A percentile compares a stretch with the other conserved stretches of the same genome.
Conservation (phyloP, 768 basidiomycete genomes). For the Basidioascus undulatus region DNA sequence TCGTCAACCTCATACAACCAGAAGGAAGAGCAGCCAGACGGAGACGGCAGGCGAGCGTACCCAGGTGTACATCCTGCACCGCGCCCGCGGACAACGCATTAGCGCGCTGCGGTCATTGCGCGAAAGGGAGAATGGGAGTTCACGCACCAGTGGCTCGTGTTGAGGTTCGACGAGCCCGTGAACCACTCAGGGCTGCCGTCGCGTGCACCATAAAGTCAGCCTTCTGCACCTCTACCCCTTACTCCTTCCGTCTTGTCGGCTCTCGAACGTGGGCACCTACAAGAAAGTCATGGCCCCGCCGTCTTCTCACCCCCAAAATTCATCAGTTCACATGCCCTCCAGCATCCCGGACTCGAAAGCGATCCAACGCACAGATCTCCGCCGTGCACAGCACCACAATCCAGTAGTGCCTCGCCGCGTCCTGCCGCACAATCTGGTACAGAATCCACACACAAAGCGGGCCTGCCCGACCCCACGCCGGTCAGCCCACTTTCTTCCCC, state of each 20-base stretch:
- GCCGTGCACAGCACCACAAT: conserved; percentile 43
- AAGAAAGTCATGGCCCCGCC: background rate
- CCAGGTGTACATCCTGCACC: background rate
- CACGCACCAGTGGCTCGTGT: conserved; percentile 48
- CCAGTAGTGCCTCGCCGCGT: conserved; percentile 47
- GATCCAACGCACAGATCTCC: conserved; percentile 10
- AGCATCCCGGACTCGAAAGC: background rate
- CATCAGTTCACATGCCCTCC: too few species aligned
- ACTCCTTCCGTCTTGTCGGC: conserved; percentile 15
- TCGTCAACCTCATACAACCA: too few species aligned
- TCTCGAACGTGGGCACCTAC: background rate
- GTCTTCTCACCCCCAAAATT: conserved; percentile 35
- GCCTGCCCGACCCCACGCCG: too few species aligned
- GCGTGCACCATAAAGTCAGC: background rate
- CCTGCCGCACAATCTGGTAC: conserved; percentile 31
- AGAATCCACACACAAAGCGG: conserved; percentile 51
- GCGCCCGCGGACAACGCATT: background rate
- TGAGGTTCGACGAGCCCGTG: conserved; percentile 42
- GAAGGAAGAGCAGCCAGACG: conserved; percentile 3
- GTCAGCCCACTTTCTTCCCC: too few species aligned
- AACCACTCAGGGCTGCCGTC: conserved; percentile 75
- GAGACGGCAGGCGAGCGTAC: conserved; percentile 1
- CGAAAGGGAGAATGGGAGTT: conserved; percentile 35
- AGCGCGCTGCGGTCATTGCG: background rate
- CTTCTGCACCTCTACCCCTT: conserved; percentile 14